A percentile compares a stretch with the other conserved stretches of the same genome.
Evolutionary conservation across 2,329 filamentous ascomycete species (phyloP).

Genomic region (Trichoderma harzianum): DNA sequence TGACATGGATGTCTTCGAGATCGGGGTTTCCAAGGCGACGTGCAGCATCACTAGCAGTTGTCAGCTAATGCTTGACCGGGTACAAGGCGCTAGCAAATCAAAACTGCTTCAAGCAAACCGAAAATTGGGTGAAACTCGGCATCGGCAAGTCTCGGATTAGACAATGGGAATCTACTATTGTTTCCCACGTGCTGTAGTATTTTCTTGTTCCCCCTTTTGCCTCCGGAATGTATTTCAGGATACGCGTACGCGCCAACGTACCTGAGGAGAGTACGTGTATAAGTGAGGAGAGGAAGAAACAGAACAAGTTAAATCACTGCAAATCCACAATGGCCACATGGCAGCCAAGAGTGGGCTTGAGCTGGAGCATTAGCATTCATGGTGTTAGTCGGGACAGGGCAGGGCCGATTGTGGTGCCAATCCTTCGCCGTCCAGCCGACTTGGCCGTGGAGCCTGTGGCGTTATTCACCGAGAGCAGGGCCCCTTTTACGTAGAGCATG

Average conservation of each 20-base stretch:
- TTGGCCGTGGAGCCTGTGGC: slow-evolving; percentile 5
- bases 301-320: background rate
- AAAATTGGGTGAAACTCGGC: background rate
- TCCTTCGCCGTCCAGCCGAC: slow-evolving; percentile 10
- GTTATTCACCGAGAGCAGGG: slow-evolving; percentile 5
- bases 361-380: background rate
- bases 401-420: slow-evolving; percentile 10
- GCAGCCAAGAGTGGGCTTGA: background rate
- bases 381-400: background rate
- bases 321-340: slow-evolving; percentile 2
- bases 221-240: background rate
- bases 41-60: background rate
- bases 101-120: background rate
- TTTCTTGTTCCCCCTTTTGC: background rate
- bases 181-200: background rate
- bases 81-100: background rate
- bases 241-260: background rate
- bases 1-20: background rate
- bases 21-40: background rate
- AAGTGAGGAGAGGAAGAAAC: background rate
- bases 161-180: background rate
- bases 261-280: background rate
- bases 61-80: background rate
- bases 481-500: background rate
- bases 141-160: background rate